Base-by-base conservation (phyloP, 345 rosid genomes). In the Eutrema japonicum region DNA sequence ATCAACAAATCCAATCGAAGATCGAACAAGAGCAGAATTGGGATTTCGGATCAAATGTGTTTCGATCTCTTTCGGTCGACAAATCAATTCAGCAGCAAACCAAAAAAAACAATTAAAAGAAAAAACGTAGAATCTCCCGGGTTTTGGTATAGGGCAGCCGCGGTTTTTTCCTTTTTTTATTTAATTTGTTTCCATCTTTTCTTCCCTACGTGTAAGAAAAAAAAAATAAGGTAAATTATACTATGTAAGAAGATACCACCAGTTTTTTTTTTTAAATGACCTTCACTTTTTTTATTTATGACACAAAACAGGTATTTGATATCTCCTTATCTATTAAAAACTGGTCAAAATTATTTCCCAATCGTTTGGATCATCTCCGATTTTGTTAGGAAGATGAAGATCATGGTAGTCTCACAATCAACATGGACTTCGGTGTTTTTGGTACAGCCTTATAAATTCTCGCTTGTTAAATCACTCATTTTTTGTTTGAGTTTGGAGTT, bases 61-160 rank as follows among this genome's bases (percentile, higher is more conserved):
- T 54, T 62, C 60, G 75, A 76, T 76, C 79, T 62, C 75, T 61
- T 46, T 62, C 58, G 70, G 30, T 69, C 33, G 36, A 30, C n/a
- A 70, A 43, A 70, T 64, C 67, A 58, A 77, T 70, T 64, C 45
- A 64, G 51, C 45, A 64, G 51, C 61, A 22, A 38, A 30, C 18
- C 26, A 5, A 49, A 35, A 13, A 49, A 51, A 41, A 18, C n/a
- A 41, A 40, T 0, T 0, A 6, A 3, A n/a, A 68, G 36, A 42
- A 16, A 36, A 27, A 16, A 66, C 64, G 66, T 45, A 54, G 75
- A 76, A 69, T 63, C 72, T 66, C 74, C 80, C 80, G 74, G 76
- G 80, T 77, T 77, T 77, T 63, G 71, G 54, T 77, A 68, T 42
- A 54, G 53, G 57, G 66, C 75, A 54, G 71, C 71, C 76, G 66